phyloP scores from a whole-genome alignment of 1,284 basidiomycete genomes.

The Ceratobasidium sp. region DNA sequence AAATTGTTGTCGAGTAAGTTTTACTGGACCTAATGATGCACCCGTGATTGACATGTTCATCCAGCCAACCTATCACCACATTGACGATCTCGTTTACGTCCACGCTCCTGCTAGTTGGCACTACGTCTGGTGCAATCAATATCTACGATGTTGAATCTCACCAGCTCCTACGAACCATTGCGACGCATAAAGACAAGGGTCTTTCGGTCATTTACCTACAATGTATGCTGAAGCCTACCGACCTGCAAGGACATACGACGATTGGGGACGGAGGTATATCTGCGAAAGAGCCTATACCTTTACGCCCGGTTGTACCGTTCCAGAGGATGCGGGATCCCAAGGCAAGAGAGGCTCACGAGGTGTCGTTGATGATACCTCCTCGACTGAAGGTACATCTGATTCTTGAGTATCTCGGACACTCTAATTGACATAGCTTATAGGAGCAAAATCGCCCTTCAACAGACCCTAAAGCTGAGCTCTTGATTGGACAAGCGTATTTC shows the following conservation, averaged over 20 bases:
- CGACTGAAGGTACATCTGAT: constrained; percentile 66
- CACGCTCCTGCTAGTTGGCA: constrained; percentile 79
- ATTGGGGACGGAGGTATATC: constrained; percentile 62
- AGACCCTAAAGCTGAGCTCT: constrained; percentile 20
- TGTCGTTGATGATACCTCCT: constrained; percentile 69
- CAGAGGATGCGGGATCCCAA: constrained; percentile 75
- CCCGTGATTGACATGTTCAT: constrained; percentile 12
- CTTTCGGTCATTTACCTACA: constrained; percentile 76
- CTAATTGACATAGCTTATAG: constrained; percentile 16
- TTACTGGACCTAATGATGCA: constrained; percentile 1
- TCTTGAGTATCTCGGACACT: constrained; percentile 62
- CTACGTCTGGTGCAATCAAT: constrained; percentile 76
- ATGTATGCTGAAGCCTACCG: constrained; percentile 83
- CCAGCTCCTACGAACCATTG: constrained; percentile 84
- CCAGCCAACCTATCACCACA: constrained; percentile 71
- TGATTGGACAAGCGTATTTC: constrained; percentile 45
- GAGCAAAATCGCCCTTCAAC: not conserved
- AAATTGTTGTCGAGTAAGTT: constrained; percentile 69
- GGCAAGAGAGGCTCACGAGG: constrained; percentile 72
- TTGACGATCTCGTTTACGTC: constrained; percentile 80
- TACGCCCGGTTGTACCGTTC: constrained; percentile 73
- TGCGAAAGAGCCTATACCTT: constrained; percentile 67
- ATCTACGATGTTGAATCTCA: constrained; percentile 90
- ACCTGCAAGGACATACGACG: constrained; percentile 80
- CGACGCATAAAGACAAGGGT: constrained; percentile 68